Evolutionary conservation across 345 rosid species (phyloP), one percentile per base, ranked within the genome.

Genomic region (Acer yangbiense): DNA sequence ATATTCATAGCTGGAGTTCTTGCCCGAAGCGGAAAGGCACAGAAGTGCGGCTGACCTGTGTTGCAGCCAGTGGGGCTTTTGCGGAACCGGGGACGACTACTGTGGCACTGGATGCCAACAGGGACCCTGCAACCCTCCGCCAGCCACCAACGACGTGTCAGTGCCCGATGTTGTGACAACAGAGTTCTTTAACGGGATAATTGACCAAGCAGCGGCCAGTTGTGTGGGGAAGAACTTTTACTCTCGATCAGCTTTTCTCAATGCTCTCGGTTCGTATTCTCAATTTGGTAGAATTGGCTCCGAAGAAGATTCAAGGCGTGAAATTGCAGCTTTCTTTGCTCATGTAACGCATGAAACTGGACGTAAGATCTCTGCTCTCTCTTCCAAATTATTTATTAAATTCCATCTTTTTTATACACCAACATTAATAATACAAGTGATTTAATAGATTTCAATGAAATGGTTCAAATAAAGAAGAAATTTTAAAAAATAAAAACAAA

Each of bases 291-390:
- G 80, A 57, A 74, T 80, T 14, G 93, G 95, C 1, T 81, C 86
- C 0, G 79, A 17, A 5, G 91, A 86, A 32, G 92, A 87, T 64
- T 83, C 88, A 3, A 89, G 77, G 79, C 91, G 98, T 8, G 94
- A 91, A 81, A 89, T 93, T 29, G 98, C 98, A 4, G 88, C 93
- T 6, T 90, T 89, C 83, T 94, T 94, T 61, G 97, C 95, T 1
- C 97, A 94, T 75, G 89, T 82, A 77, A 92, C 98, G 0, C 97
- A 94, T 73, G 95, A 92, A 76, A 94, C 97, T 55, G 97, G 95
- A 75, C 84, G 97, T 91, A 89, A 88, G 90, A 62, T 61, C 65
- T 27, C 18, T 35, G 39, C 39, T 35, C 39, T 66, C 68, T 65
- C 52, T 67, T 17, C 75, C 57, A 50, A 17, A 17, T 18, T 58